phyloP scores from a whole-genome alignment of 106 monocot genomes.

The Apostasia ramifera region DNA sequence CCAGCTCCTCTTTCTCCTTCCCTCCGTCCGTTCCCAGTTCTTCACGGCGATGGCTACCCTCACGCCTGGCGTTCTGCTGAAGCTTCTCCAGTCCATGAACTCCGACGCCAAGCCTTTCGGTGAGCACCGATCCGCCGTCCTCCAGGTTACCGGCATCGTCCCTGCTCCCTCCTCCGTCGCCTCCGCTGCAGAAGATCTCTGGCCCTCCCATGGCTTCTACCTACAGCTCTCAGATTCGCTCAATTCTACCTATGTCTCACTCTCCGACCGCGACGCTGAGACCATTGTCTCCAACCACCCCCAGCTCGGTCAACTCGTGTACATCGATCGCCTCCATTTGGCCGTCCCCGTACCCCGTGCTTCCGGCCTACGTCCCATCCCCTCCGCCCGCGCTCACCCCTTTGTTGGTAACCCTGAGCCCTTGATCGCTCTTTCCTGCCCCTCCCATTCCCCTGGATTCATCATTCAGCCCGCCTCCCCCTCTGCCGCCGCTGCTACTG shows the following conservation, averaged over 20 bases:
- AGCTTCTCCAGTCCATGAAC: constrained; percentile 94
- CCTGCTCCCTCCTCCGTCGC: constrained; percentile 48
- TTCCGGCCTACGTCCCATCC: constrained; percentile 46
- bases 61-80: constrained; percentile 81
- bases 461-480: constrained; percentile 64
- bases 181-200: constrained; percentile 35
- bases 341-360: constrained; percentile 54
- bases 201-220: constrained; percentile 68
- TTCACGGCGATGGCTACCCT: constrained; percentile 50
- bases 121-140: constrained; percentile 74
- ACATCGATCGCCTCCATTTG: constrained; percentile 59
- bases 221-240: constrained; percentile 89
- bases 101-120: constrained; percentile 34
- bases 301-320: constrained; percentile 80
- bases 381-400: constrained; percentile 24
- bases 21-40: background rate
- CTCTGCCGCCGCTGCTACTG: constrained; percentile 14
- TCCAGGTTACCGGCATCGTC: constrained; percentile 79
- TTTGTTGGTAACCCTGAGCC: constrained; percentile 44
- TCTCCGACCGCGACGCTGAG: constrained; percentile 45
- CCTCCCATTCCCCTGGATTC: constrained; percentile 33
- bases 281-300: constrained; percentile 46
- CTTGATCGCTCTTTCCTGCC: constrained; percentile 37
- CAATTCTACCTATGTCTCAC: constrained; percentile 89
- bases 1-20: background rate